Percentiles rank a stretch among this genome's conserved stretches.
Evolutionary conservation across 768 basidiomycete species (phyloP).

Genomic region (Boletus subcaerulescens): DNA sequence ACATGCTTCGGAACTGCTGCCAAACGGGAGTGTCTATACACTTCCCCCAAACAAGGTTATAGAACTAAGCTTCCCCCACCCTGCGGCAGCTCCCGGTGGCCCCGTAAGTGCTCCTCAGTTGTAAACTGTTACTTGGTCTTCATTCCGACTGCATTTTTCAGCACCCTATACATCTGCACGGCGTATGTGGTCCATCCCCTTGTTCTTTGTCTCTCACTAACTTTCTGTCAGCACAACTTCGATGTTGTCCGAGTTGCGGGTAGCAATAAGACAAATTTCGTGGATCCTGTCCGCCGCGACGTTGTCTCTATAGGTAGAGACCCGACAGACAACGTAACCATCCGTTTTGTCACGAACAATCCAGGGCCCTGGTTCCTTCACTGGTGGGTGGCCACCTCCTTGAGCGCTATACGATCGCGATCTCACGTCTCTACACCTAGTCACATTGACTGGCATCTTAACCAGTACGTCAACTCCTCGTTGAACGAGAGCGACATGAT

Average conservation of each 20-base stretch:
- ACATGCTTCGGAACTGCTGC: constrained; percentile 44
- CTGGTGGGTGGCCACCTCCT: neutral
- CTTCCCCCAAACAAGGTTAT: constrained; percentile 45
- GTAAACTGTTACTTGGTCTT: neutral
- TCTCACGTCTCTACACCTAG: neutral
- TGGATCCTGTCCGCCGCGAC: constrained; percentile 36
- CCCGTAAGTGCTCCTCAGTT: constrained; percentile 21
- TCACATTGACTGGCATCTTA: neutral
- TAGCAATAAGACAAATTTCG: constrained; percentile 29
- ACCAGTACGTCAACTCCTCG: neutral
- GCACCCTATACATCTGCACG: constrained; percentile 41
- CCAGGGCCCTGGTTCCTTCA: constrained; percentile 6
- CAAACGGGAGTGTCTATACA: constrained; percentile 43
- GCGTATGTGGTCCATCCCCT: constrained; percentile 26
- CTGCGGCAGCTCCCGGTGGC: constrained; percentile 19
- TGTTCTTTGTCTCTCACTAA: neutral
- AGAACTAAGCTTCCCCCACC: constrained; percentile 43
- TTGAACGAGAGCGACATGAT: neutral
- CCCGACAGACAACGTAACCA: constrained; percentile 43
- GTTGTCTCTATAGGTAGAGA: constrained; percentile 22
- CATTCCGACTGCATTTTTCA: constrained; percentile 2
- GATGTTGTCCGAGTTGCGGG: constrained; percentile 34
- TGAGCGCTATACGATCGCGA: too few relatives aligned
- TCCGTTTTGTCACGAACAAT: constrained; percentile 56
- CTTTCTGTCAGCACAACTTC: constrained; percentile 30